A percentile compares a stretch with the other conserved stretches of the same genome.
These are phyloP conservation scores for Tylopilus rubrobrunneus DNA, from an alignment of 768 basidiomycete species.

Conservation along the genomic window DNA sequence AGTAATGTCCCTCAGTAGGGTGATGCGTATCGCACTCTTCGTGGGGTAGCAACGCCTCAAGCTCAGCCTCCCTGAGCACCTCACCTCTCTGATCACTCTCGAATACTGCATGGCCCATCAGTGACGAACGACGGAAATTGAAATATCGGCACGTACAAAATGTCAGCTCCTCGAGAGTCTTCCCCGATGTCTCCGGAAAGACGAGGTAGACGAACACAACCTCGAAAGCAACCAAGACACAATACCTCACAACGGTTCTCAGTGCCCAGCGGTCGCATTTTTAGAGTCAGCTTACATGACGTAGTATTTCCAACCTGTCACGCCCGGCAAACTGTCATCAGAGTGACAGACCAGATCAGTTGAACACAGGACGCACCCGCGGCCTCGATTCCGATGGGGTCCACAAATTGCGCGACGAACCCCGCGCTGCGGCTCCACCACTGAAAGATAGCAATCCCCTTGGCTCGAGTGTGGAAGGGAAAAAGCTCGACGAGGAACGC, in stretches of 20 bases:
- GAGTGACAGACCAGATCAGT: no score
- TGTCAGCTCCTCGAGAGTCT: conserved; percentile 17
- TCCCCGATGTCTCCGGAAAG: conserved; percentile 21
- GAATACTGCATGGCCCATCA: background rate
- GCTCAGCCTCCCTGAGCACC: no score
- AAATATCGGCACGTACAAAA: conserved; percentile 6
- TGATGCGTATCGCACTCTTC: no score
- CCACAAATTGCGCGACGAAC: conserved; percentile 11
- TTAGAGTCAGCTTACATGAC: conserved; percentile 5
- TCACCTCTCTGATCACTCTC: background rate
- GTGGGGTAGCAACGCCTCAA: no score
- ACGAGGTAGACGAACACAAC: conserved; percentile 13
- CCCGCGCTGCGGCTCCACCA: conserved; percentile 44
- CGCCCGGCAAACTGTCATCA: no score
- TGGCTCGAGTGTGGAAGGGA: conserved; percentile 58
- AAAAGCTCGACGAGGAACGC: conserved; percentile 52
- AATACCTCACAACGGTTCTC: conserved; percentile 10
- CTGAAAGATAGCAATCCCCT: conserved; percentile 59
- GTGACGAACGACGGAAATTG: no score
- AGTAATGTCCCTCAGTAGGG: no score
- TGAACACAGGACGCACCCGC: conserved; percentile 2
- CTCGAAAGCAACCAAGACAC: conserved; percentile 13
- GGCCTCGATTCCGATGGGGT: conserved; percentile 15
- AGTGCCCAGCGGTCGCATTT: background rate
- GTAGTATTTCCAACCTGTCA: conserved; percentile 16